Conservation (phyloP, 2,329 filamentous ascomycete species). For the Fusarium papillatum region DNA sequence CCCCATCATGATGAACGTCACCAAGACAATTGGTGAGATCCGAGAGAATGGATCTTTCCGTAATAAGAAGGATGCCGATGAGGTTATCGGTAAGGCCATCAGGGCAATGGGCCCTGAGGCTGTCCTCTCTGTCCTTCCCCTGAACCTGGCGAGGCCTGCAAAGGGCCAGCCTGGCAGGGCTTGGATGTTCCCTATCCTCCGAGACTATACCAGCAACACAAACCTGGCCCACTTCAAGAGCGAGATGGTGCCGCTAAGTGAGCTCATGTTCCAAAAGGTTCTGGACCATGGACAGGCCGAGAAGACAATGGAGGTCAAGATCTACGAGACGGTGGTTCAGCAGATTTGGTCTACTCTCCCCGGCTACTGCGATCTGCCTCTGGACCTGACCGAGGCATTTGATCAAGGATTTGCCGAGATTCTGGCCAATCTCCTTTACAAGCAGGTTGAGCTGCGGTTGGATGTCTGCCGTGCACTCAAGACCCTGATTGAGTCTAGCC, state of each 20-base stretch:
- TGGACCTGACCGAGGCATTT: conserved; percentile 83
- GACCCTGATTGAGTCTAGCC: conserved; percentile 91
- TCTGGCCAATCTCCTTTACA: conserved; percentile 91
- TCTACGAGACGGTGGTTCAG: conserved; percentile 95
- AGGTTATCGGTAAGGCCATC: conserved; percentile 89
- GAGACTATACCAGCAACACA: conserved; percentile 92
- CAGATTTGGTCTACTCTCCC: conserved; percentile 96
- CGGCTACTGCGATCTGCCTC: conserved; percentile 92
- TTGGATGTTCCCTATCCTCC: conserved; percentile 93
- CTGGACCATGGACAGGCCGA: conserved; percentile 84
- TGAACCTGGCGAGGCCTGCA: conserved; percentile 86
- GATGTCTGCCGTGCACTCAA: conserved; percentile 91
- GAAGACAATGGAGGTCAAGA: conserved; percentile 97
- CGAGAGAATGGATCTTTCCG: conserved; percentile 90
- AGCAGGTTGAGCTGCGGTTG: conserved; percentile 87
- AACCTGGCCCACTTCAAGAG: conserved; percentile 86
- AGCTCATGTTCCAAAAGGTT: conserved; percentile 90
- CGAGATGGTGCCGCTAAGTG: conserved; percentile 91
- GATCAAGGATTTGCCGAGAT: conserved; percentile 93
- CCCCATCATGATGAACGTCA: conserved; percentile 81
- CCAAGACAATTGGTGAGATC: conserved; percentile 87
- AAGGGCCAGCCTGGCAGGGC: conserved; percentile 87
- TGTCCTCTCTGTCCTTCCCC: conserved; percentile 84
- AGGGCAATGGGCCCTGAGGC: conserved; percentile 90
- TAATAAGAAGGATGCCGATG: conserved; percentile 95